phyloP scores from a whole-genome alignment of 345 rosid genomes.

The Eucalyptus marginata region DNA sequence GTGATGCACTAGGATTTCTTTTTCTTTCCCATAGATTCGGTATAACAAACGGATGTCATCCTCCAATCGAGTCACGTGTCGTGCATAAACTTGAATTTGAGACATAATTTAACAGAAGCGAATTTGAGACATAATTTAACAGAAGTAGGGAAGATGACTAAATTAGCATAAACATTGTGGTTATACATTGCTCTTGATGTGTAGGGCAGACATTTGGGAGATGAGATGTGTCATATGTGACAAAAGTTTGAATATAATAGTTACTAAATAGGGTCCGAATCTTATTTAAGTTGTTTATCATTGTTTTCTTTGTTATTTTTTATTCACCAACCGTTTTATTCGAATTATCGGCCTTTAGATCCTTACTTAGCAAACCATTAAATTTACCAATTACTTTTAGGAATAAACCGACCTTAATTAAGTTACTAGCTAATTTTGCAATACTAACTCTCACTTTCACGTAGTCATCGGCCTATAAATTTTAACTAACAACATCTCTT shows the following conservation, averaged over 20 bases:
- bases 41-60: too few species aligned
- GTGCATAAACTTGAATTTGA: accelerated
- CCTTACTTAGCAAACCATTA: not conserved
- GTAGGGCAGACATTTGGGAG: not conserved
- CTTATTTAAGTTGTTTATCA: not conserved
- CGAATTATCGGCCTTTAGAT: not conserved
- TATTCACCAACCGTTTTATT: not conserved
- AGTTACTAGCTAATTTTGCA: not conserved
- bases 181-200: too few species aligned
- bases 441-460: not conserved
- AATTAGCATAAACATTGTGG: too few species aligned
- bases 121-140: too few species aligned
- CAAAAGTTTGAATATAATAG: not conserved
- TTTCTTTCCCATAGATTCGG: too few species aligned
- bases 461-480: not conserved
- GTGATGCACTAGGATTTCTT: not conserved
- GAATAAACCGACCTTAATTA: not conserved
- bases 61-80: not conserved
- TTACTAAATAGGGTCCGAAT: too few species aligned
- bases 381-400: not conserved
- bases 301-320: not conserved
- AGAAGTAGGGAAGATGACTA: accelerated
- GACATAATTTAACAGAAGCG: accelerated
- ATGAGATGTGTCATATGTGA: not conserved
- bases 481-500: not conserved